Evolutionary conservation across 1,284 basidiomycete genomes (phyloP).

Genomic region (Moesziomyces sp.): DNA sequence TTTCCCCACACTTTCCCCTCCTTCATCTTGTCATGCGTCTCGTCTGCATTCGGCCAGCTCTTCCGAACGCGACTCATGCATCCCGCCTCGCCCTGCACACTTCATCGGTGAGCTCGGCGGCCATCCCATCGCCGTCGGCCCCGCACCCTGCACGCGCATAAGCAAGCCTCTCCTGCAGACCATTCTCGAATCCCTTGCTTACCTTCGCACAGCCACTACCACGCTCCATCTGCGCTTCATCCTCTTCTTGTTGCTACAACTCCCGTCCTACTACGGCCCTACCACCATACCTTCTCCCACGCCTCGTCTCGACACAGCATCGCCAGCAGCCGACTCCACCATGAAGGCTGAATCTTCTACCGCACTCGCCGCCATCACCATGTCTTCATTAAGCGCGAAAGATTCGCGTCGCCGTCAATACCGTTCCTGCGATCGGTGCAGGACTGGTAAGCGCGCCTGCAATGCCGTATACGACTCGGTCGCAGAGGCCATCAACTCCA

Average conservation of each 20-base stretch:
- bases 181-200: too few relatives aligned
- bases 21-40: not conserved
- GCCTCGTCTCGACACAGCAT: too few relatives aligned
- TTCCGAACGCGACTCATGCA: not conserved
- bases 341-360: conserved; percentile 1
- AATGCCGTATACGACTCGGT: conserved; percentile 30
- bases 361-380: not conserved
- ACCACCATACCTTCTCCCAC: too few relatives aligned
- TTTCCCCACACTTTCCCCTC: not conserved
- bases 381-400: conserved; percentile 3
- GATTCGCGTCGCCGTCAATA: conserved; percentile 30
- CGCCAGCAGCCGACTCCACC: not conserved
- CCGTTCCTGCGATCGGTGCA: conserved; percentile 32
- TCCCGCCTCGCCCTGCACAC: not conserved
- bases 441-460: conserved; percentile 26
- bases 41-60: not conserved
- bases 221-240: too few relatives aligned
- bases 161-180: too few relatives aligned
- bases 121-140: too few relatives aligned
- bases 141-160: too few relatives aligned
- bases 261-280: too few relatives aligned
- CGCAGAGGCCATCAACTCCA: conserved; percentile 27
- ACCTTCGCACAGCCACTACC: too few relatives aligned
- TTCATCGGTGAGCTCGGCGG: too few relatives aligned
- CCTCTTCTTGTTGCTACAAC: too few relatives aligned